Percentiles rank a stretch among this genome's conserved stretches.
phyloP scores from a whole-genome alignment of 2,329 filamentous ascomycete genomes.

The Alternaria burnsii region DNA sequence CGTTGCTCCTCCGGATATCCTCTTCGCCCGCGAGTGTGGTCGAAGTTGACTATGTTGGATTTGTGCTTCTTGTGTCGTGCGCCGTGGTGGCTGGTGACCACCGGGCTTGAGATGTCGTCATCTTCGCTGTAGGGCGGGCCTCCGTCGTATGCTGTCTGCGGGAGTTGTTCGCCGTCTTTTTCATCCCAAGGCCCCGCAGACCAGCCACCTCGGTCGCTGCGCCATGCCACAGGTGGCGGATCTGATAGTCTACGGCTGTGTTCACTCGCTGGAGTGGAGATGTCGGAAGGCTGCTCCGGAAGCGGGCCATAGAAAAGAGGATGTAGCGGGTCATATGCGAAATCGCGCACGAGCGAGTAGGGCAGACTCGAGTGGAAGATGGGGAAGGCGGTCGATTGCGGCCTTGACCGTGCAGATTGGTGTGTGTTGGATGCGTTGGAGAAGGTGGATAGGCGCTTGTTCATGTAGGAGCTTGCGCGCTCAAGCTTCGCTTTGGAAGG shows the following conservation, averaged over 20 bases:
- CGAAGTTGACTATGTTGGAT: slow-evolving; percentile 53
- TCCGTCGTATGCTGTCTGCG: slow-evolving; percentile 79
- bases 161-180: slow-evolving; percentile 69
- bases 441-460: slow-evolving; percentile 84
- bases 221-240: slow-evolving; percentile 74
- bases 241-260: slow-evolving; percentile 80
- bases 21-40: slow-evolving; percentile 48
- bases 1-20: slow-evolving; percentile 46
- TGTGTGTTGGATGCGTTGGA: slow-evolving; percentile 58
- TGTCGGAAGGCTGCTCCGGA: slow-evolving; percentile 77
- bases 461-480: slow-evolving; percentile 73
- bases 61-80: slow-evolving; percentile 86
- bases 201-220: slow-evolving; percentile 68
- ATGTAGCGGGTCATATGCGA: slow-evolving; percentile 84
- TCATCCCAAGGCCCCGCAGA: slow-evolving; percentile 64
- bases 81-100: slow-evolving; percentile 71
- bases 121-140: slow-evolving; percentile 95
- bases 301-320: slow-evolving; percentile 95
- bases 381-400: slow-evolving; percentile 82
- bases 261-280: slow-evolving; percentile 87
- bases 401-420: slow-evolving; percentile 71
- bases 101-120: slow-evolving; percentile 89
- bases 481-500: slow-evolving; percentile 64
- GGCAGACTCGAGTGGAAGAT: slow-evolving; percentile 84
- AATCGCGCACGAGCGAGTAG: slow-evolving; percentile 93